Conservation (phyloP, 192 early-diverging fungal genomes). For the Spizellomyces punctatus region DNA sequence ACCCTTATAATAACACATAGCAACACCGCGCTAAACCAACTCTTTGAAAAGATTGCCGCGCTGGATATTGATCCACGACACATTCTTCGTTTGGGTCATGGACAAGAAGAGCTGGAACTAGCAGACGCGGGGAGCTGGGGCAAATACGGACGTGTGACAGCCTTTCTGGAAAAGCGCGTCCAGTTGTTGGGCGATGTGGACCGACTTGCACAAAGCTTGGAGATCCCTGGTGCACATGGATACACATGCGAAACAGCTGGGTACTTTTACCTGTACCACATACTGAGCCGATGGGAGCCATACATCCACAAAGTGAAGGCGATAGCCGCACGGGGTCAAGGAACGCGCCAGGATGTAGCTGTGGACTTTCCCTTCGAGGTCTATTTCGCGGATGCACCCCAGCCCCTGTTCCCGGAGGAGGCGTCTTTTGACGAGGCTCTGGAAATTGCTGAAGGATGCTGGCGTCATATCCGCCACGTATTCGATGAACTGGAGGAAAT, state of each 20-base stretch:
- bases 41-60: conserved; percentile 94
- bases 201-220: conserved; percentile 72
- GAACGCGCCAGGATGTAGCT: conserved; percentile 39
- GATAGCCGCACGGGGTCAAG: background rate
- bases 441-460: conserved; percentile 77
- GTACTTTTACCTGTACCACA: conserved; percentile 83
- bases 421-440: conserved; percentile 52
- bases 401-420: conserved; percentile 67
- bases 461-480: conserved; percentile 72
- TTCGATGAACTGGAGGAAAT: conserved; percentile 91
- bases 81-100: conserved; percentile 92
- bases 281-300: conserved; percentile 74
- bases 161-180: conserved; percentile 83
- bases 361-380: conserved; percentile 77
- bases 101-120: conserved; percentile 85
- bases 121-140: conserved; percentile 73
- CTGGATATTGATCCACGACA: conserved; percentile 93
- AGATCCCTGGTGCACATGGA: conserved; percentile 83
- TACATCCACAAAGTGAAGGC: conserved; percentile 49
- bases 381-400: conserved; percentile 76
- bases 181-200: conserved; percentile 76
- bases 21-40: conserved; percentile 98
- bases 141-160: conserved; percentile 92
- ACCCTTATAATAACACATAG: conserved; percentile 94
- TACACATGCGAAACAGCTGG: conserved; percentile 91